phyloP scores from a whole-genome alignment of 2,329 filamentous ascomycete genomes.

The Aspergillus oerlinghausenensis region DNA sequence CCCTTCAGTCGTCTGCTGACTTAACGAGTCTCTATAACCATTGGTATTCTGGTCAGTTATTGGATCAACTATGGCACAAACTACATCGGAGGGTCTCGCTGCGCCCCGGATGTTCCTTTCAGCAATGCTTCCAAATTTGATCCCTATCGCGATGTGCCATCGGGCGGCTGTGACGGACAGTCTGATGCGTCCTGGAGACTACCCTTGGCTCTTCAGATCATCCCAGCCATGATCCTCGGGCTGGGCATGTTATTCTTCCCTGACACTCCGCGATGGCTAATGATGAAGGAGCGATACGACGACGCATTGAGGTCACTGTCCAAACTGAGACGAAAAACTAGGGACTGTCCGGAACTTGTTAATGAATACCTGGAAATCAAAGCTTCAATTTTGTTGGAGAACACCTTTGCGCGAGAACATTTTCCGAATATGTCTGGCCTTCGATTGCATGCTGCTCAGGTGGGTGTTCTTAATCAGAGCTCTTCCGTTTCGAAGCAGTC shows the following conservation, averaged over 20 bases:
- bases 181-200: slow-evolving; percentile 47
- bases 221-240: slow-evolving; percentile 36
- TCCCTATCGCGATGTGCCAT: slow-evolving; percentile 40
- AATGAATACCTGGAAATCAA: slow-evolving; percentile 50
- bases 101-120: slow-evolving; percentile 47
- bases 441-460: slow-evolving; percentile 30
- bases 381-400: slow-evolving; percentile 39
- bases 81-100: slow-evolving; percentile 43
- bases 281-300: slow-evolving; percentile 45
- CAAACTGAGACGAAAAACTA: slow-evolving; percentile 46
- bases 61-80: slow-evolving; percentile 44
- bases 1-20: neutral
- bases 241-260: slow-evolving; percentile 48
- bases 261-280: slow-evolving; percentile 54
- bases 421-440: slow-evolving; percentile 26
- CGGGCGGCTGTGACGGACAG: slow-evolving; percentile 45
- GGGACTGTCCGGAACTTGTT: slow-evolving; percentile 43
- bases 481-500: neutral
- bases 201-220: slow-evolving; percentile 45
- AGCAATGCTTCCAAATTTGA: slow-evolving; percentile 44
- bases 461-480: slow-evolving; percentile 4
- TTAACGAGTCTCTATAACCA: slow-evolving; percentile 43
- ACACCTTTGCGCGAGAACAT: slow-evolving; percentile 26
- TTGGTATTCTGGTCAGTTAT: slow-evolving; percentile 36
- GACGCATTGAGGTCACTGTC: slow-evolving; percentile 46